Evolutionary conservation across 345 rosid species (phyloP).

Genomic region (Acer negundo): DNA sequence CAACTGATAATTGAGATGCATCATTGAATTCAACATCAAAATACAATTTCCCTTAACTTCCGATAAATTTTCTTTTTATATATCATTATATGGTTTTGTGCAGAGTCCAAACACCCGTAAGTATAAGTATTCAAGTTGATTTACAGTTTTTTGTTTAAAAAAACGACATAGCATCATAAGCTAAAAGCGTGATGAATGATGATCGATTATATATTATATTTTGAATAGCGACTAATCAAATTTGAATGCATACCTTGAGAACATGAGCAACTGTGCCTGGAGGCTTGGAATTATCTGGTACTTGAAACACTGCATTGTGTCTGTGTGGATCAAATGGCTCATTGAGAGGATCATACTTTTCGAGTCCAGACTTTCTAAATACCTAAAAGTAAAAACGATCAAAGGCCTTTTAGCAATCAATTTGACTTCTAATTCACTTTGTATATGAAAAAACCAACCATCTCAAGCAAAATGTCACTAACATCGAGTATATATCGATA

Average conservation of each 20-base stretch:
- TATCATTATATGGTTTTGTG: neutral
- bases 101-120: neutral
- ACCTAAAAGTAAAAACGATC: conserved; percentile 45
- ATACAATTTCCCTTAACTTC: neutral
- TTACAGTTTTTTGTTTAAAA: too few relatives aligned
- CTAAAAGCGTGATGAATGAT: neutral
- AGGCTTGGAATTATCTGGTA: conserved; percentile 84
- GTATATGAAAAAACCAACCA: neutral
- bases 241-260: conserved; percentile 60
- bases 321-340: conserved; percentile 91
- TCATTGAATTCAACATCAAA: neutral
- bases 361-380: conserved; percentile 70
- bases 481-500: neutral
- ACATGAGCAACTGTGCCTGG: conserved; percentile 80
- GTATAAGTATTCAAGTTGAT: neutral
- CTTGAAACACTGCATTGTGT: conserved; percentile 81
- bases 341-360: conserved; percentile 70
- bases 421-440: neutral
- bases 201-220: neutral
- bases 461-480: neutral
- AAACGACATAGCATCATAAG: neutral
- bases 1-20: neutral
- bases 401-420: conserved; percentile 12
- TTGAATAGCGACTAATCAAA: neutral
- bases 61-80: neutral